Percentiles rank a stretch among this genome's conserved stretches.
phyloP scores from a whole-genome alignment of 2,329 filamentous ascomycete genomes.

The Aspergillus bombycis region DNA sequence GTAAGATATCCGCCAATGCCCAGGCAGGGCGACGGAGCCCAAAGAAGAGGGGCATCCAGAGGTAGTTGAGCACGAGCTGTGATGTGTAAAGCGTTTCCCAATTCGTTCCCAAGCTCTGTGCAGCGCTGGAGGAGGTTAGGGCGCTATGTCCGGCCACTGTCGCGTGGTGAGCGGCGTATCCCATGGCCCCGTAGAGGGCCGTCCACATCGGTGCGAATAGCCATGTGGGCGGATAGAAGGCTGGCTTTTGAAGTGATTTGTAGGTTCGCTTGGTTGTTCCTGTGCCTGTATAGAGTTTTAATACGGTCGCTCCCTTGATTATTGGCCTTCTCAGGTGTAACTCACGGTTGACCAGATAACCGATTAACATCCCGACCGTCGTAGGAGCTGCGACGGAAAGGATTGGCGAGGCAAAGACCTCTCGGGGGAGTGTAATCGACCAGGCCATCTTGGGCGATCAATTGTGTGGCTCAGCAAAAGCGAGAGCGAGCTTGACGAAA shows the following conservation, averaged over 20 bases:
- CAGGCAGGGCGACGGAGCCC: slow-evolving; percentile 70
- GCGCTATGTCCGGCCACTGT: slow-evolving; percentile 62
- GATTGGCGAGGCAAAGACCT: slow-evolving; percentile 34
- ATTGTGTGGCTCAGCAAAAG: background rate
- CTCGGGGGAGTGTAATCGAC: slow-evolving; percentile 34
- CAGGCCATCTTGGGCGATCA: slow-evolving; percentile 28
- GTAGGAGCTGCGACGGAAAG: slow-evolving; percentile 35
- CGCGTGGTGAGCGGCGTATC: slow-evolving; percentile 82
- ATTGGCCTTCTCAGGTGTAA: background rate
- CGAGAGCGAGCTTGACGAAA: background rate
- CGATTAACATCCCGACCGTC: slow-evolving; percentile 27
- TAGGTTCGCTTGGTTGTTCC: slow-evolving; percentile 42
- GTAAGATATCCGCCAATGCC: slow-evolving; percentile 74
- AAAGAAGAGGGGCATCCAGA: slow-evolving; percentile 95
- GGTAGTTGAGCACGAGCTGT: slow-evolving; percentile 81
- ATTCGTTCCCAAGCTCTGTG: slow-evolving; percentile 63
- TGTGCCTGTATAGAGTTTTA: slow-evolving; percentile 20
- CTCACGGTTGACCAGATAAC: slow-evolving; percentile 36
- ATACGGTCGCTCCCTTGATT: background rate
- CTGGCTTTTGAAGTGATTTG: slow-evolving; percentile 48
- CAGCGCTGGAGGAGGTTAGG: slow-evolving; percentile 54
- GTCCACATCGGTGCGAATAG: slow-evolving; percentile 65
- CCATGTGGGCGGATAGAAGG: slow-evolving; percentile 59
- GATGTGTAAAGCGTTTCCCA: slow-evolving; percentile 81
- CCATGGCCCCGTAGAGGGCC: slow-evolving; percentile 70